Evolutionary conservation across 2,329 filamentous ascomycete species (phyloP).

Genomic region (Trichoderma brevicompactum): DNA sequence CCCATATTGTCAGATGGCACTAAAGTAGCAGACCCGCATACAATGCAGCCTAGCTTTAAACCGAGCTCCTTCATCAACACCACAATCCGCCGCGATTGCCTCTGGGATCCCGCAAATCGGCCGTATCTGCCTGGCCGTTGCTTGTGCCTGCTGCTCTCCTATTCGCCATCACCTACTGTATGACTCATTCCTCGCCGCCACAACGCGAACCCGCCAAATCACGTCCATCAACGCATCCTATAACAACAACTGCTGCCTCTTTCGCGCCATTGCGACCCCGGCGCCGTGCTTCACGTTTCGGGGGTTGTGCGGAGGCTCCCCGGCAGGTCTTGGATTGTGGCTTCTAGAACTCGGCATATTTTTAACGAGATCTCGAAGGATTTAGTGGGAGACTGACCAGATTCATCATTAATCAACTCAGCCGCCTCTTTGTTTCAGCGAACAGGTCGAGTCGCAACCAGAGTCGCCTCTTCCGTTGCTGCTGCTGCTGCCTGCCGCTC

Average conservation of each 20-base stretch:
- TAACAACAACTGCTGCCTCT: constrained; percentile 15
- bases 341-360: not conserved
- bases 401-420: not conserved
- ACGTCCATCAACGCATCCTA: constrained; percentile 13
- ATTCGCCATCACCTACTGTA: constrained; percentile 1
- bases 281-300: constrained; percentile 13
- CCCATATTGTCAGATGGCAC: constrained; percentile 2
- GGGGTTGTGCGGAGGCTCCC: not conserved
- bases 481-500: too few relatives aligned
- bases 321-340: not conserved
- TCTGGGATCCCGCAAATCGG: constrained; percentile 10
- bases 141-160: constrained; percentile 7
- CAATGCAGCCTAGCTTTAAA: constrained; percentile 16
- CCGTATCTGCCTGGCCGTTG: constrained; percentile 22
- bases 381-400: not conserved
- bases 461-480: not conserved
- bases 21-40: constrained; percentile 22
- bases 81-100: constrained; percentile 2
- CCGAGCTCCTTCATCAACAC: constrained; percentile 16
- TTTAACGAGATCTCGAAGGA: not conserved
- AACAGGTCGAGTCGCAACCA: not conserved
- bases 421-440: not conserved
- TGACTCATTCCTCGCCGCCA: constrained; percentile 22
- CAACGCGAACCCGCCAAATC: constrained; percentile 12
- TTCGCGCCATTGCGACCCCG: constrained; percentile 17